Percentiles rank a stretch among this genome's conserved stretches.
Conservation (phyloP, 2,329 filamentous ascomycete species). For the Penicillium nordicum region DNA sequence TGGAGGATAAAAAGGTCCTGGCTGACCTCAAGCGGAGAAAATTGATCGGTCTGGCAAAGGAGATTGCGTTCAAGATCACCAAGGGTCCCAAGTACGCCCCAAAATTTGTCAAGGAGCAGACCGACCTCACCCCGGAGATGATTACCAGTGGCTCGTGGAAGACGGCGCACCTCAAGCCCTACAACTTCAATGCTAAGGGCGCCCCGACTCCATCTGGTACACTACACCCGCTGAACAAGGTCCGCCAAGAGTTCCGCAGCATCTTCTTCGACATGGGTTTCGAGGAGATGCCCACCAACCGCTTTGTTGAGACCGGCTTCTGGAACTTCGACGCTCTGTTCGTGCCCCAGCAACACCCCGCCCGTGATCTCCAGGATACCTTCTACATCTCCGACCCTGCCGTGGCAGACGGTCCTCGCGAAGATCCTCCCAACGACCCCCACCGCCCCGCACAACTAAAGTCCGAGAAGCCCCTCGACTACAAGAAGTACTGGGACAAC, state of each 20-base stretch:
- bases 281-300: slow-evolving; percentile 93
- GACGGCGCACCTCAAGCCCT: slow-evolving; percentile 80
- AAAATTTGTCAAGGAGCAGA: slow-evolving; percentile 88
- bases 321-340: slow-evolving; percentile 99
- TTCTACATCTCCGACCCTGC: slow-evolving; percentile 95
- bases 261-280: slow-evolving; percentile 99
- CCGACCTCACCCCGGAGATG: slow-evolving; percentile 93
- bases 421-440: slow-evolving; percentile 49
- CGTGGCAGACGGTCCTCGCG: slow-evolving; percentile 63
- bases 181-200: slow-evolving; percentile 71
- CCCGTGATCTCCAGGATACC: slow-evolving; percentile 94
- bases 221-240: slow-evolving; percentile 73
- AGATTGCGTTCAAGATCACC: slow-evolving; percentile 74
- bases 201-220: slow-evolving; percentile 48
- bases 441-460: slow-evolving; percentile 34
- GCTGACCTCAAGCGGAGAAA: slow-evolving; percentile 89
- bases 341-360: slow-evolving; percentile 95
- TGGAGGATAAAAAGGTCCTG: slow-evolving; percentile 70
- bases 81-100: slow-evolving; percentile 88
- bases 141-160: slow-evolving; percentile 84
- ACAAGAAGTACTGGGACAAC: slow-evolving; percentile 83
- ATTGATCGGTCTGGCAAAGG: slow-evolving; percentile 77
- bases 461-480: slow-evolving; percentile 56
- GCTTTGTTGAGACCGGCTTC: slow-evolving; percentile 94
- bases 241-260: slow-evolving; percentile 89